Percentiles rank a stretch among this genome's conserved stretches.
Conservation (phyloP, 2,329 filamentous ascomycete genomes). For the Beauveria caledonica region DNA sequence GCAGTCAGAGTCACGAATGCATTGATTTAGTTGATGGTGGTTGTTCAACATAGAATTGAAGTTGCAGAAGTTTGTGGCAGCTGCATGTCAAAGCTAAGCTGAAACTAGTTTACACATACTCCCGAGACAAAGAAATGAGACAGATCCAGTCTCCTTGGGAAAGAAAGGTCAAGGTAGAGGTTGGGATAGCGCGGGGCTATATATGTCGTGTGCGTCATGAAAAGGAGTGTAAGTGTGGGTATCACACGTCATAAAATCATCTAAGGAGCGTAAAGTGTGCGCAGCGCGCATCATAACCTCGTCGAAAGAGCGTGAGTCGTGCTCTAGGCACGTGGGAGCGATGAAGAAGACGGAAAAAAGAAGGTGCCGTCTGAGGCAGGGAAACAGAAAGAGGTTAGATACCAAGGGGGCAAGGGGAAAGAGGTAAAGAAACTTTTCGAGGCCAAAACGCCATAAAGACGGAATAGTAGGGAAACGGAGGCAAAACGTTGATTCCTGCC, state of each 20-base stretch:
- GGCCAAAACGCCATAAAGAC: neutral
- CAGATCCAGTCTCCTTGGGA: neutral
- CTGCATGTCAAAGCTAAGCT: neutral
- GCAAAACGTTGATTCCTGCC: neutral
- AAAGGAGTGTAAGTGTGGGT: slow-evolving; percentile 2
- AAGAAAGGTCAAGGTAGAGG: neutral
- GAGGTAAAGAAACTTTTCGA: neutral
- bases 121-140: neutral
- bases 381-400: neutral
- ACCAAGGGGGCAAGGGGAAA: neutral
- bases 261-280: slow-evolving; percentile 1
- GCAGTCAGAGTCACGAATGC: neutral
- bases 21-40: neutral
- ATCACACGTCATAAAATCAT: slow-evolving; percentile 6
- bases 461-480: neutral
- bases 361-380: neutral
- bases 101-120: neutral
- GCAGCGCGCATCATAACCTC: neutral
- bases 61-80: neutral
- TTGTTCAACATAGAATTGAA: neutral
- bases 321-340: neutral
- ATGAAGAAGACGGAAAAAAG: neutral
- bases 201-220: slow-evolving; percentile 1
- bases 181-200: neutral
- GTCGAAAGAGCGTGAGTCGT: neutral